Conservation (phyloP, 768 basidiomycete species). For the Trametes cingulata region DNA sequence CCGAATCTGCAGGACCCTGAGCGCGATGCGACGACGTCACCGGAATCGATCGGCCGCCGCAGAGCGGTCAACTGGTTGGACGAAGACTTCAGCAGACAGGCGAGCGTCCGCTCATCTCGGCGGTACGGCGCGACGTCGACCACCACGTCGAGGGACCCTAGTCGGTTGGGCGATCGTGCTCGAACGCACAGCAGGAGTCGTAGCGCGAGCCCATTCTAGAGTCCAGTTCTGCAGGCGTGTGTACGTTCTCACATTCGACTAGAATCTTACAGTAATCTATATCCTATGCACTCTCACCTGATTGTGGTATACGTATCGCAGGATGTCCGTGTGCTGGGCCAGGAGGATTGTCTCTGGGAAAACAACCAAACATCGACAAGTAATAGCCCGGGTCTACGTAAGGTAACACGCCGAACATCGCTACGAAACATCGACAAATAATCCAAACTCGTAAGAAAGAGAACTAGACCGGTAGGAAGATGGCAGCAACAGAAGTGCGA, state of each 20-base stretch:
- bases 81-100: constrained; percentile 12
- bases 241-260: constrained; percentile 9
- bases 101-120: constrained; percentile 5
- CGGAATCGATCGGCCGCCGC: constrained; percentile 23
- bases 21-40: constrained; percentile 19
- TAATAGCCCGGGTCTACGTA: not conserved
- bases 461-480: not conserved
- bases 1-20: constrained; percentile 22
- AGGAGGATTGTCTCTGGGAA: not conserved
- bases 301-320: constrained; percentile 7
- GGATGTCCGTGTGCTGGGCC: not conserved
- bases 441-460: not conserved
- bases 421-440: constrained; percentile 10
- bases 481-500: constrained; percentile 9
- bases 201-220: constrained; percentile 8
- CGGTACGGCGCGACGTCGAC: constrained; percentile 16
- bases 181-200: constrained; percentile 3
- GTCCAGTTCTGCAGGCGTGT: not conserved
- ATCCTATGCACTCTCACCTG: constrained; percentile 12
- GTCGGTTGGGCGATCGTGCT: constrained; percentile 1
- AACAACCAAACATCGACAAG: not conserved
- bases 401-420: constrained; percentile 8
- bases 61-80: constrained; percentile 28
- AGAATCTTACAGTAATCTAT: constrained; percentile 16
- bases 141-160: constrained; percentile 16